Base-by-base conservation (phyloP, 75 land plant species). In the Sequoia sempervirens region DNA sequence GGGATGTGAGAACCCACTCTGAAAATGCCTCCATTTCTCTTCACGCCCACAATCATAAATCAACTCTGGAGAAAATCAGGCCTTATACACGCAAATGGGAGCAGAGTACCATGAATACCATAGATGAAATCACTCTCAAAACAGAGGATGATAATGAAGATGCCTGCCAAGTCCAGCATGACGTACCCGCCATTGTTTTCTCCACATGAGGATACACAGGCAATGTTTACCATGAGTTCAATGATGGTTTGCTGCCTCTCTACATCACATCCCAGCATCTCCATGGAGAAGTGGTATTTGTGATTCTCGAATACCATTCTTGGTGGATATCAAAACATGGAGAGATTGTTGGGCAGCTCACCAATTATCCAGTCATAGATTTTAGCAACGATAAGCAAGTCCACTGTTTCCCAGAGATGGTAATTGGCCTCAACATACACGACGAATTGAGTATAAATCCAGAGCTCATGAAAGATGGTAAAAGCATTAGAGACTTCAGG, bases 71-170 rank as follows among this genome's bases (percentile, higher is more conserved):
- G 88, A 91, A 87, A 83, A 84, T 96, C 72, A 91, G 86, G 69
- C 99, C 99, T 5, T 95, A 97, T 69, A 90, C 97, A 15, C 86
- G 99, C 66, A 97, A 97, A 87, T 97, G 99, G 99, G 99, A 97
- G 82, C 74, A 85, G 30, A 89, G 88, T 58, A 86, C 91, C 23
- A 95, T 95, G 97, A 81, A 82, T 85, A 90, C 90, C 45, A 92
- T 95, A 12, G 92, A 92, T 81, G 95, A 95, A 83, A 87, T 97
- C 68, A 85, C 83, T 70, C 90, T 94, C 41, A 75, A 20, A 75
- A 40, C 2, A n/a, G 50, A 26, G 34, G 17, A 6, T 28, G 75
- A 45, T 0, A 37, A 8, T 34, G 79, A 69, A 9, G 82, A 64
- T 45, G 61, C 20, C 32, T 95, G 96, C 80, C 90, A 93, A 53